A percentile compares a stretch with the other conserved stretches of the same genome.
phyloP scores from a whole-genome alignment of 345 rosid species.

The Heritiera littoralis region DNA sequence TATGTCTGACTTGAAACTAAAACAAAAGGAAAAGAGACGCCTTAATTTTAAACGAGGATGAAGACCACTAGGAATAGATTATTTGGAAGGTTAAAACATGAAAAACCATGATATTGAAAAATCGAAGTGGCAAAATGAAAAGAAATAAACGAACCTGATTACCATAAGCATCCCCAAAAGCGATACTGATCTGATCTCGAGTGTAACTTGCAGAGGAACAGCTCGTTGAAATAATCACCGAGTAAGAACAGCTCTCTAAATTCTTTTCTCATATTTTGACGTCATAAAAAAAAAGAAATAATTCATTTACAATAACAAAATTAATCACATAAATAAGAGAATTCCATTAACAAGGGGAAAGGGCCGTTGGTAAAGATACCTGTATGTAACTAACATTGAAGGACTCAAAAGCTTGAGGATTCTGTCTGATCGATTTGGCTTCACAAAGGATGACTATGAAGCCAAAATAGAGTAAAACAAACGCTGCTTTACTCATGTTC shows the following conservation, averaged over 20 bases:
- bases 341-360: neutral
- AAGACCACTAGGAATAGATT: neutral
- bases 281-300: neutral
- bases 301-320: neutral
- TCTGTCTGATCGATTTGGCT: slow-evolving; percentile 24
- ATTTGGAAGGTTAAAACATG: neutral
- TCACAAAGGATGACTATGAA: slow-evolving; percentile 15
- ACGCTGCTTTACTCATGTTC: slow-evolving; percentile 19
- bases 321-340: neutral
- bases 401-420: slow-evolving; percentile 42
- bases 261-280: slow-evolving; percentile 28
- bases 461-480: slow-evolving; percentile 21
- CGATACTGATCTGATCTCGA: slow-evolving; percentile 80
- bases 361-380: slow-evolving; percentile 24
- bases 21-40: neutral
- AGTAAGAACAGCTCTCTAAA: slow-evolving; percentile 63
- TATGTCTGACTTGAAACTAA: neutral
- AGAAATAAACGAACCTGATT: slow-evolving; percentile 62
- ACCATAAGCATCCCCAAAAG: slow-evolving; percentile 93
- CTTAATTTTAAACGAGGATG: neutral
- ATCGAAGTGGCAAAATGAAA: neutral
- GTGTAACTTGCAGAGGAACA: slow-evolving; percentile 75
- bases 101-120: neutral
- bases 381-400: slow-evolving; percentile 43
- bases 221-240: slow-evolving; percentile 68